Conservation (phyloP, 208 protist species). For the Leishmania mexicana region DNA sequence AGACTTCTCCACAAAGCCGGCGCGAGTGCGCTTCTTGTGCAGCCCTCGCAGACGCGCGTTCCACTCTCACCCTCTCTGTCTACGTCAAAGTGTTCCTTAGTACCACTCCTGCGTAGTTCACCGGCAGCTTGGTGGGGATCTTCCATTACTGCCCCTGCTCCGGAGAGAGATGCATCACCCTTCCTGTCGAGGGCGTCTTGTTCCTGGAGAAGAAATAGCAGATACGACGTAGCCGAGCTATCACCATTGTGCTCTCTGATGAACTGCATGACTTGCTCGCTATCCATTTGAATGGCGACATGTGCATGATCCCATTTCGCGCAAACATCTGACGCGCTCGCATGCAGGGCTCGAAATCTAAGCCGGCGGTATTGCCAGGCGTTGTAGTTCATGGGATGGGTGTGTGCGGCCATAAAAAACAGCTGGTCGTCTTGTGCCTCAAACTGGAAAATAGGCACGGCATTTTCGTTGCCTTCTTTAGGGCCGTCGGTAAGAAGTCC, state of each 20-base stretch:
- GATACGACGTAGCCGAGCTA: conserved; percentile 50
- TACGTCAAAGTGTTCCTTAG: not conserved
- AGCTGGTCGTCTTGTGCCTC: conserved; percentile 18
- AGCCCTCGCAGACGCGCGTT: not conserved
- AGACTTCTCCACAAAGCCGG: conserved; percentile 19
- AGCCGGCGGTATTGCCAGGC: conserved; percentile 74
- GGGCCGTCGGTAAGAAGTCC: not conserved
- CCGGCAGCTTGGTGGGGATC: not conserved
- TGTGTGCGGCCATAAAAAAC: conserved; percentile 51
- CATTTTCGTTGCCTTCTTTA: too few species aligned
- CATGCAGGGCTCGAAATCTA: not conserved
- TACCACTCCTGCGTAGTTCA: not conserved
- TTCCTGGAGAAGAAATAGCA: conserved; percentile 58
- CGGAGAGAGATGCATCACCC: not conserved
- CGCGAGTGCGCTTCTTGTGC: not conserved
- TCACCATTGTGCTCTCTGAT: conserved; percentile 67
- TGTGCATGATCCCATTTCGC: not conserved
- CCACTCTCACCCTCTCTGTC: not conserved
- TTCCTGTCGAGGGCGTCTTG: not conserved
- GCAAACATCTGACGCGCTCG: not conserved
- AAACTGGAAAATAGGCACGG: not conserved
- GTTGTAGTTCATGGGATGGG: conserved; percentile 87
- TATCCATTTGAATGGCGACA: conserved; percentile 19
- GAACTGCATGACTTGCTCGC: conserved; percentile 38
- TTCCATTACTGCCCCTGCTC: not conserved